These are phyloP conservation scores for Fusarium virguliforme DNA, from an alignment of 2,329 filamentous ascomycete genomes.

Conservation along the genomic window DNA sequence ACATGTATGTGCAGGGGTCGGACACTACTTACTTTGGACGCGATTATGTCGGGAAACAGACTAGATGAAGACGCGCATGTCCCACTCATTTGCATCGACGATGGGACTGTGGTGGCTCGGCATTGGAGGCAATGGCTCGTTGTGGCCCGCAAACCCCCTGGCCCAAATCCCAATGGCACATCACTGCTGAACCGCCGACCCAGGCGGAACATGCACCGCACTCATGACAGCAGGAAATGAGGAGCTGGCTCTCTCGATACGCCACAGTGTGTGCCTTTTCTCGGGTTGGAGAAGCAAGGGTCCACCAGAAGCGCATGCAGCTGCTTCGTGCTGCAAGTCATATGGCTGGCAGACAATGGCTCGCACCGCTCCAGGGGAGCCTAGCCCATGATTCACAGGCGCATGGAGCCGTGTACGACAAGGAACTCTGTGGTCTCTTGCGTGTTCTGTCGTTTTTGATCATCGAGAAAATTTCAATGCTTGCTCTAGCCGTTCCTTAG, in stretches of 20 bases:
- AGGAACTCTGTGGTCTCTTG: no score
- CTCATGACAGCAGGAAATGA: background rate
- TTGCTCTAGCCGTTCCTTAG: background rate
- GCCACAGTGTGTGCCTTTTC: slow-evolving; percentile 4
- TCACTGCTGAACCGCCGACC: background rate
- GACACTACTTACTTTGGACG: background rate
- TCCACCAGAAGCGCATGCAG: background rate
- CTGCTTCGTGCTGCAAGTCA: slow-evolving; percentile 1
- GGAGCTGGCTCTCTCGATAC: no score
- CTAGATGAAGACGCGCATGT: no score
- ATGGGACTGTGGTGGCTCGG: background rate
- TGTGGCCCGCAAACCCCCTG: background rate
- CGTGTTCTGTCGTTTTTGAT: background rate
- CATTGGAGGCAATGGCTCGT: background rate
- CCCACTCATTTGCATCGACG: background rate
- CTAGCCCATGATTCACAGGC: background rate
- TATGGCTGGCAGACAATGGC: background rate
- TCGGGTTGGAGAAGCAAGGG: background rate
- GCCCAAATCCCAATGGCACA: background rate
- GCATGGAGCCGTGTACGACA: background rate
- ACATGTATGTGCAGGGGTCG: background rate
- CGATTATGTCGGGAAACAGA: background rate
- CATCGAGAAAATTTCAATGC: background rate
- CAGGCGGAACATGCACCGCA: slow-evolving; percentile 1
- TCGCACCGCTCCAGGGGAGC: background rate